These are phyloP conservation scores for Talaromyces adpressus DNA, from an alignment of 495 filamentous ascomycete species.

Conservation along the genomic window DNA sequence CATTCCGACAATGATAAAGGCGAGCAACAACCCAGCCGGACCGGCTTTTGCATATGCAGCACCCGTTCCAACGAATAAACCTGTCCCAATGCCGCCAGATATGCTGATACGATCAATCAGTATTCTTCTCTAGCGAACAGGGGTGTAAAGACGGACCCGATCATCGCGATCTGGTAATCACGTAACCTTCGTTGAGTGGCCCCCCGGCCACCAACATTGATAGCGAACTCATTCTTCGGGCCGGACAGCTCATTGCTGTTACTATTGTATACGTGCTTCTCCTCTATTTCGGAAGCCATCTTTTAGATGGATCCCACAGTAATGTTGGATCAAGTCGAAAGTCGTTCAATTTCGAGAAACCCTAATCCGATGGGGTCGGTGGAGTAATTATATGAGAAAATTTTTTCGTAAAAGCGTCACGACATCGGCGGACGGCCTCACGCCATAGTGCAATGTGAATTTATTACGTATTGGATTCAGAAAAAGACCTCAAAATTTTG, in stretches of 20 bases:
- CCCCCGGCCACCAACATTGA: slow-evolving; percentile 14
- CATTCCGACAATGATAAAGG: slow-evolving; percentile 61
- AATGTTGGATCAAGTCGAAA: not conserved
- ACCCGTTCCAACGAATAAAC: slow-evolving; percentile 67
- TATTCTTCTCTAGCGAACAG: too few relatives aligned
- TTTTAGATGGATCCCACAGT: not conserved
- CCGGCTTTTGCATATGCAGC: slow-evolving; percentile 53
- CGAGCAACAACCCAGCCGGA: slow-evolving; percentile 62
- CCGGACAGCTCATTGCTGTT: not conserved
- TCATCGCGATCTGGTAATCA: slow-evolving; percentile 34
- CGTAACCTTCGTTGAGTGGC: slow-evolving; percentile 28
- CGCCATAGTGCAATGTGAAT: not conserved
- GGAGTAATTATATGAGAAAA: not conserved
- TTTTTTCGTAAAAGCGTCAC: not conserved
- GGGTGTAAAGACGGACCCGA: too few relatives aligned
- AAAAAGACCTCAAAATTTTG: not conserved
- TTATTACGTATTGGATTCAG: not conserved
- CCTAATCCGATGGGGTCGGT: not conserved
- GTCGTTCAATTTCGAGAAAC: not conserved
- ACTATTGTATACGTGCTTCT: not conserved
- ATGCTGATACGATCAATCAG: too few relatives aligned
- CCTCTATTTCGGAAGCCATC: slow-evolving; percentile 1
- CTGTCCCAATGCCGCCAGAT: slow-evolving; percentile 56
- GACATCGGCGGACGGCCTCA: not conserved
- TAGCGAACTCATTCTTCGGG: not conserved